These are phyloP conservation scores for Ajuga chamaepitys DNA, from an alignment of 257 asterid species.

Conservation along the genomic window DNA sequence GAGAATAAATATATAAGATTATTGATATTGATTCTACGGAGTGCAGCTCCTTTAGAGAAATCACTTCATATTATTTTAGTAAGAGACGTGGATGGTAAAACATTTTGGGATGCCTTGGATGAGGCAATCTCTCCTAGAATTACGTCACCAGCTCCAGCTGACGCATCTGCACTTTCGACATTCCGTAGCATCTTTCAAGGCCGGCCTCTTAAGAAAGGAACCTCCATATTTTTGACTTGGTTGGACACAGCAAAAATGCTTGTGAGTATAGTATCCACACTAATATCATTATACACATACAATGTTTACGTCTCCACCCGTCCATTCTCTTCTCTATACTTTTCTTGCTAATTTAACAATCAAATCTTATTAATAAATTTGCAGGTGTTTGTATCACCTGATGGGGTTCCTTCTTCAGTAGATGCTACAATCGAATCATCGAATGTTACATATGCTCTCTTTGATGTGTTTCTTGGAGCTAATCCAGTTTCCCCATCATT, in stretches of 20 bases:
- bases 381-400: slow-evolving; percentile 70
- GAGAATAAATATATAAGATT: neutral
- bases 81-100: slow-evolving; percentile 87
- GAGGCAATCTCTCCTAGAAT: slow-evolving; percentile 86
- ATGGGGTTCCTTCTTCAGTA: slow-evolving; percentile 48
- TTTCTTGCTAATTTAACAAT: neutral
- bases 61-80: slow-evolving; percentile 71
- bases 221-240: slow-evolving; percentile 85
- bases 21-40: slow-evolving; percentile 13
- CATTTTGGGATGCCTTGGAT: slow-evolving; percentile 90
- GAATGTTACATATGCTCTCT: slow-evolving; percentile 67
- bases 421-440: slow-evolving; percentile 75
- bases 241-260: slow-evolving; percentile 67
- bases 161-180: slow-evolving; percentile 58
- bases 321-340: neutral
- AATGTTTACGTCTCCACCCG: neutral
- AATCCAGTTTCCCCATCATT: slow-evolving; percentile 75
- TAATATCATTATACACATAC: neutral
- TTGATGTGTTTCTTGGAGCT: slow-evolving; percentile 78
- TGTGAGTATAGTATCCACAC: slow-evolving; percentile 37
- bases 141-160: slow-evolving; percentile 45
- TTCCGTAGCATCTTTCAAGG: slow-evolving; percentile 63
- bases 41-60: slow-evolving; percentile 78
- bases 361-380: neutral
- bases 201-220: slow-evolving; percentile 68